Evolutionary conservation across 2,329 filamentous ascomycete genomes (phyloP).

Genomic region (Metarhizium sp.): DNA sequence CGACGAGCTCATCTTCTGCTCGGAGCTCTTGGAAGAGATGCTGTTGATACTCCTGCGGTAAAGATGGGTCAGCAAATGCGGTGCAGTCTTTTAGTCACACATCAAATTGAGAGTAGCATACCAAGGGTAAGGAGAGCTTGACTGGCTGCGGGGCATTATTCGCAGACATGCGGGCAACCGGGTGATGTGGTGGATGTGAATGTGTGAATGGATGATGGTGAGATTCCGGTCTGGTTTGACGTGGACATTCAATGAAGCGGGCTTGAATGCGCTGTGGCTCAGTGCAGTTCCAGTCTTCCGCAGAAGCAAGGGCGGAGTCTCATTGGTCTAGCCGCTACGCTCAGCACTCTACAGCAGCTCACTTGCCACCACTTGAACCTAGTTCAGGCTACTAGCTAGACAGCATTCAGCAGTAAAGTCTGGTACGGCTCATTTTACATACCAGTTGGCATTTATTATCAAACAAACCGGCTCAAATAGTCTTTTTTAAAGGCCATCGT

Average conservation of each 20-base stretch:
- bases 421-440: too few species aligned
- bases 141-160: constrained; percentile 55
- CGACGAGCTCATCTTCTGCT: constrained; percentile 83
- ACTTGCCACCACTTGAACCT: too few species aligned
- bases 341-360: not conserved
- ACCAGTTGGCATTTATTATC: too few species aligned
- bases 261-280: not conserved
- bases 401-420: too few species aligned
- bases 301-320: not conserved
- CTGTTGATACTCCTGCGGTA: constrained; percentile 73
- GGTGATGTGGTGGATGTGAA: not conserved
- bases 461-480: too few species aligned
- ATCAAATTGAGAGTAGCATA: constrained; percentile 9
- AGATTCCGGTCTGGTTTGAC: not conserved
- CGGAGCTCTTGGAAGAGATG: constrained; percentile 86
- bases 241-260: not conserved
- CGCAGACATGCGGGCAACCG: constrained; percentile 36
- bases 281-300: not conserved
- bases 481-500: too few species aligned
- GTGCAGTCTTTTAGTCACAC: not conserved
- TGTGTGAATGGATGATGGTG: not conserved
- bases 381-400: too few species aligned
- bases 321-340: not conserved
- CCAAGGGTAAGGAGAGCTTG: constrained; percentile 65
- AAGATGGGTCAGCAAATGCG: not conserved